Conservation (phyloP, 768 basidiomycete genomes). For the Gautieria morchelliformis region DNA sequence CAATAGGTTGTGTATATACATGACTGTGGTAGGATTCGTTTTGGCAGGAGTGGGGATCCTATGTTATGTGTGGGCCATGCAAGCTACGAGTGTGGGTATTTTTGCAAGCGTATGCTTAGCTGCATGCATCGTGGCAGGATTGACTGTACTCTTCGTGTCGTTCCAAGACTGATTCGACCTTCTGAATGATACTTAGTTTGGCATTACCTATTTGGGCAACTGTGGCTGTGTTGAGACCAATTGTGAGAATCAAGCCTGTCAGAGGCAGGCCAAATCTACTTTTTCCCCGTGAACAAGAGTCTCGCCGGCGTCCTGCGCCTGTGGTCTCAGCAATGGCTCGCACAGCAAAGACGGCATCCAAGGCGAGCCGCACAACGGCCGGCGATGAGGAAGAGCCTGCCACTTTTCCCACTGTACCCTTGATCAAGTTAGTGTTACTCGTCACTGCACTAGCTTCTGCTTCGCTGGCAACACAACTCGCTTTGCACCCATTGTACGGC, state of each 20-base stretch:
- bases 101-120: constrained; percentile 33
- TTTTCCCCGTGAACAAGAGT: too few species aligned
- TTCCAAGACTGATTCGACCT: not conserved
- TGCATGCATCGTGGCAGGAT: constrained; percentile 19
- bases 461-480: constrained; percentile 51
- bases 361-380: not conserved
- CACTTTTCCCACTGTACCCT: not conserved
- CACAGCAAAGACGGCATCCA: not conserved
- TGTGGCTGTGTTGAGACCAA: too few species aligned
- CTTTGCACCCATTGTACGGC: constrained; percentile 63
- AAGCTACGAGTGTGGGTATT: constrained; percentile 36
- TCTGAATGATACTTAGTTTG: not conserved
- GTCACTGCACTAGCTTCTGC: constrained; percentile 40
- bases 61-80: constrained; percentile 40
- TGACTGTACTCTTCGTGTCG: constrained; percentile 4
- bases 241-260: too few species aligned
- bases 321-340: not conserved
- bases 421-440: constrained; percentile 16
- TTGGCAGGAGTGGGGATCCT: constrained; percentile 42
- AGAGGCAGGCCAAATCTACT: too few species aligned
- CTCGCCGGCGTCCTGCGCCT: not conserved
- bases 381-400: not conserved
- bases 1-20: constrained; percentile 38
- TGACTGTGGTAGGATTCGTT: constrained; percentile 39
- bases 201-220: not conserved